These are phyloP conservation scores for Cryptococcus amylolentus DNA, from an alignment of 1,284 basidiomycete genomes.

Conservation along the genomic window DNA sequence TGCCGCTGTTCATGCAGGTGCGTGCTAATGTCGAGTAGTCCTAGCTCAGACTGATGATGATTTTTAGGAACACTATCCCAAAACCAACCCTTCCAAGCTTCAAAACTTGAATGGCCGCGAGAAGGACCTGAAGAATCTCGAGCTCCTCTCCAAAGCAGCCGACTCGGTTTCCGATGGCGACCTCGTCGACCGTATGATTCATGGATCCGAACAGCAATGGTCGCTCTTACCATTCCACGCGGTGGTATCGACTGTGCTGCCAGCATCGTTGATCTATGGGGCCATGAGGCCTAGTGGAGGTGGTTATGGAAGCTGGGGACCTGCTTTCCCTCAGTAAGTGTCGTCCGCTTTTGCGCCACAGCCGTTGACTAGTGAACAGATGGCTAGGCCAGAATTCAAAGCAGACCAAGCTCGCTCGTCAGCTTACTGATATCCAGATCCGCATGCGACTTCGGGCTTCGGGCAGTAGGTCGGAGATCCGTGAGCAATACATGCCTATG, in stretches of 20 bases:
- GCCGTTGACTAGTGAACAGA: conserved; percentile 51
- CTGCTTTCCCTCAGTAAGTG: conserved; percentile 73
- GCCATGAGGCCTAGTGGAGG: conserved; percentile 31
- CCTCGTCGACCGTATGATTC: conserved; percentile 89
- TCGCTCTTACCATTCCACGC: conserved; percentile 90
- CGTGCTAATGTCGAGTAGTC: not conserved
- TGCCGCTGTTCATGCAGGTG: conserved; percentile 92
- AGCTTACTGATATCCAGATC: conserved; percentile 85
- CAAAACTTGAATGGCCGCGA: conserved; percentile 61
- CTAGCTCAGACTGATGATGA: not conserved
- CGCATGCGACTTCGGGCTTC: conserved; percentile 92
- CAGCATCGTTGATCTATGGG: conserved; percentile 78
- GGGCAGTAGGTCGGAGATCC: conserved; percentile 80
- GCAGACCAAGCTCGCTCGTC: conserved; percentile 72
- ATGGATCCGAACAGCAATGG: conserved; percentile 95
- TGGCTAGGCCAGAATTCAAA: conserved; percentile 99
- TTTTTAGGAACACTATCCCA: conserved; percentile 81
- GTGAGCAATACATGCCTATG: conserved; percentile 84
- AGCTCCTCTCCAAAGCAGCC: conserved; percentile 82
- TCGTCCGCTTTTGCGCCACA: conserved; percentile 14
- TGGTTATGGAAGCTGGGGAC: conserved; percentile 57
- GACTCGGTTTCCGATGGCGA: conserved; percentile 93
- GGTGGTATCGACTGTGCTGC: conserved; percentile 79
- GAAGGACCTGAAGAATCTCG: conserved; percentile 65
- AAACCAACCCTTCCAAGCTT: conserved; percentile 66